Evolutionary conservation across 352 stramenopile species (phyloP), one percentile per base, ranked within the genome.

Genomic region (Phytopythium litorale): DNA sequence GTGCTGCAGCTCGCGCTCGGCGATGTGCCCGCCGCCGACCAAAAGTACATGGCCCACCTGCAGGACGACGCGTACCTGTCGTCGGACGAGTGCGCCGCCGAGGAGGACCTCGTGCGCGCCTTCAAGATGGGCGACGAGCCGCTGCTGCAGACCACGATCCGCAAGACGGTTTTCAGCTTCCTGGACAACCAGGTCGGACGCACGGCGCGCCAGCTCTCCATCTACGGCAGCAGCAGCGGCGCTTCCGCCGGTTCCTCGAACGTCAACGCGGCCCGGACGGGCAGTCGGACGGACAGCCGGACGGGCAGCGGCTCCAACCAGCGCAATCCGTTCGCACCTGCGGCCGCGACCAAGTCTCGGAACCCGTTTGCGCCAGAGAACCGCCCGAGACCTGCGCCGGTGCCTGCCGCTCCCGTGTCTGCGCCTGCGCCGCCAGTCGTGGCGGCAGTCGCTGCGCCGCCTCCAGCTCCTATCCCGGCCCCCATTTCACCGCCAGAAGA

Each of bases 81-180:
- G 15, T 84, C 85, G 37, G 81, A 94, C 64, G 85, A 94, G 63
- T 94, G 82, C 28, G 85, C 81, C 13, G 65, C 91, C 3, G 78
- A 75, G 0, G 85, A 94, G 58, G 85, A 94, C 51, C 71, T 94
- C 13, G 84, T 94, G 43, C 78, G 81, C 18, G 79, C 82, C 11
- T 91, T 85, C 64, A 92, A 94, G 70, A 73, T 82, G 54, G 81
- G 84, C 56, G 89, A 91, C 66, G 82, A 91, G 55, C 81, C 89
- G 23, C 58, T 90, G 11, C 59, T 94, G 55, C 81, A 92, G 67
- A 63, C 75, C 25, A 89, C 82, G 18, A 76, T 94, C 46, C 79
- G 81, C 50, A 94, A 92, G 59, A 79, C 85, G 32, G 74, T 76
- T 43, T 89, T 91, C 54, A 77, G 84, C 63, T 88, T 88, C 38